Conservation (phyloP, 768 basidiomycete species). For the Podaxis sp. region DNA sequence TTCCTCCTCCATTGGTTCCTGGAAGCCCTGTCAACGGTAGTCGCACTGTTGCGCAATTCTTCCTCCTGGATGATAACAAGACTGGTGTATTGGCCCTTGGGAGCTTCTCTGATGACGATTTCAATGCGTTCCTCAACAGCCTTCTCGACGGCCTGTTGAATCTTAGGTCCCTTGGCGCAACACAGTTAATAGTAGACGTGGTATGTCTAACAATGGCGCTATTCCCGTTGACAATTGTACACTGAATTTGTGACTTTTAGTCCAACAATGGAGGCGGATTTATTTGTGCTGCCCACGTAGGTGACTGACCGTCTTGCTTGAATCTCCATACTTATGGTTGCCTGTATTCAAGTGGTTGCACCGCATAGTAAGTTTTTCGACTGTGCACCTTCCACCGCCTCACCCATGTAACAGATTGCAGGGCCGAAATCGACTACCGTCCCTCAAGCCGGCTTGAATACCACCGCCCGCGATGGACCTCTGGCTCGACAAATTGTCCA, state of each 20-base stretch:
- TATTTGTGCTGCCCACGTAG: constrained; percentile 60
- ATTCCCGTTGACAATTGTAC: neutral
- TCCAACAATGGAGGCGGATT: constrained; percentile 56
- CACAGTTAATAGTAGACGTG: constrained; percentile 59
- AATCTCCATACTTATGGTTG: neutral
- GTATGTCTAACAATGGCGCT: constrained; percentile 24
- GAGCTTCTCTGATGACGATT: constrained; percentile 51
- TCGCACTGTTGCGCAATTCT: constrained; percentile 53
- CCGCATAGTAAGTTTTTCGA: constrained; percentile 37
- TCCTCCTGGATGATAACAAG: constrained; percentile 48
- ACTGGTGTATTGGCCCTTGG: constrained; percentile 62
- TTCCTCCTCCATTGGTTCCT: constrained; percentile 42
- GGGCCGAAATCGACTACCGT: constrained; percentile 53
- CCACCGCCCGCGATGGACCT: constrained; percentile 47
- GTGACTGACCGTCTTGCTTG: constrained; percentile 21
- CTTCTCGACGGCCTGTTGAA: constrained; percentile 48
- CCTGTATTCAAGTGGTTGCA: constrained; percentile 38
- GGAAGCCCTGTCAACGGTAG: constrained; percentile 41
- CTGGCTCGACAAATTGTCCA: constrained; percentile 52
- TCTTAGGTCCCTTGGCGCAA: constrained; percentile 51
- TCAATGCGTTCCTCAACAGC: constrained; percentile 40
- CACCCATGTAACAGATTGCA: constrained; percentile 35
- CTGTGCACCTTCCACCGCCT: neutral
- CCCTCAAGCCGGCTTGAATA: constrained; percentile 58
- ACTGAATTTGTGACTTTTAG: constrained; percentile 22